phyloP scores from a whole-genome alignment of 306 rosid genomes.

The Cicer bijugum region DNA sequence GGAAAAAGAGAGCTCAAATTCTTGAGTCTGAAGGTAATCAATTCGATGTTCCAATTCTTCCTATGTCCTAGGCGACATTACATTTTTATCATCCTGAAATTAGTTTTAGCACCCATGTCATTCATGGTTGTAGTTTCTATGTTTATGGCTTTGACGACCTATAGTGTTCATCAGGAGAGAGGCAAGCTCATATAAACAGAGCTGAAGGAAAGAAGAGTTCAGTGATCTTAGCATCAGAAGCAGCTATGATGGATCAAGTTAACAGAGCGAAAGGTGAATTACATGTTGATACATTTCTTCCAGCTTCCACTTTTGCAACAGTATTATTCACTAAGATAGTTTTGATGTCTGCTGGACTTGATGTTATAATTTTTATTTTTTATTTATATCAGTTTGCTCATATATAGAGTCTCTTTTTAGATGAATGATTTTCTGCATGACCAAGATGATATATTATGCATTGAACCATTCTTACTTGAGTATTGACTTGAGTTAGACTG shows the following conservation, averaged over 20 bases:
- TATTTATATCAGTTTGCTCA: conserved; percentile 15
- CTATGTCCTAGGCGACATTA: conserved; percentile 21
- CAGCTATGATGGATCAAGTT: conserved; percentile 82
- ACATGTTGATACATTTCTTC: conserved; percentile 29
- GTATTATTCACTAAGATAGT: conserved; percentile 32
- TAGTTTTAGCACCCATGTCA: conserved; percentile 26
- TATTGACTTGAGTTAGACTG: conserved; percentile 24
- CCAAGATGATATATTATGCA: conserved; percentile 28
- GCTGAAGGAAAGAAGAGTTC: conserved; percentile 92
- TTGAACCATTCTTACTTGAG: conserved; percentile 26
- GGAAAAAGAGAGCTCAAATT: conserved; percentile 95
- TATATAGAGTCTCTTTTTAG: conserved; percentile 19
- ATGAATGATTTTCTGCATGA: conserved; percentile 19
- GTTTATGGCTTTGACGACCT: conserved; percentile 40
- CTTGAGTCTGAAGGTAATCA: conserved; percentile 91
- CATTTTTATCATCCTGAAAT: conserved; percentile 37
- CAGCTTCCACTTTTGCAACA: conserved; percentile 14
- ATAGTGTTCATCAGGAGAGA: conserved; percentile 75
- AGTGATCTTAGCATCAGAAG: conserved; percentile 92
- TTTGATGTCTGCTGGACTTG: conserved; percentile 37
- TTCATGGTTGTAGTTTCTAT: conserved; percentile 28
- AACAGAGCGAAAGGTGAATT: conserved; percentile 76
- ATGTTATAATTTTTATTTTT: conserved; percentile 22
- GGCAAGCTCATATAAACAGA: conserved; percentile 82
- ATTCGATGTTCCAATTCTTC: conserved; percentile 31